Evolutionary conservation across 2,329 filamentous ascomycete species (phyloP), one percentile per base, ranked within the genome.

Genomic region (Diaporthe ilicicola): DNA sequence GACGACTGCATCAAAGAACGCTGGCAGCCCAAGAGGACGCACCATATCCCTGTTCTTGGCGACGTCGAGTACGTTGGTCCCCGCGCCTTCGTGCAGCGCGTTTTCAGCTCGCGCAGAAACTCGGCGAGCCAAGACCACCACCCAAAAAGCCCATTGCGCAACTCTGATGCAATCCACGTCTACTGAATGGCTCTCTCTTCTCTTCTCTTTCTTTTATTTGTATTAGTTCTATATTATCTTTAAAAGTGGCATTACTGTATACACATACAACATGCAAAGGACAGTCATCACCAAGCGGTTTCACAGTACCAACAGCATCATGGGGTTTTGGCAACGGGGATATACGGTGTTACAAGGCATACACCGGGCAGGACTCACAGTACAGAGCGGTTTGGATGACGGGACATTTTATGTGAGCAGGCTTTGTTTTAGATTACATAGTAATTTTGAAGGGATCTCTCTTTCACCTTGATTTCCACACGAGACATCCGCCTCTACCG

Each of bases 1-100:
- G 95, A 98, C 78, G 94, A 98, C 82, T 94, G 91, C 83, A 97
- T 98, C 84, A 93, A 93, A 81, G 87, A 90, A 73, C 90, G 89
- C 70, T 96, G 94, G 89, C 90, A 85, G 75, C 80, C 81, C 48
- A 84, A 84, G 77, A 87, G 84, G 76, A 71, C 76, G 17, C 82
- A 81, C 67, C 81, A 78, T 72, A 78, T 82, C 72, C 77, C 79
- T 32, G 74, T 83, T 22, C 81, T 82, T 73, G 75, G 76, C 71
- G 78, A 76, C 67, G 76, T 83, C 51, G 81, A 82, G 72, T 79
- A 80, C 62, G 75, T 80, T 72, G 77, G 77, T 29, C 78, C 83
- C 44, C 77, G 80, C 19, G 80, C 76, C 42, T 75, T 81, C 69
- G 77, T 81, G 74, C 78, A 80, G 70, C 77, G 79, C 65, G 75